phyloP scores from a whole-genome alignment of 106 monocot genomes.

The Chionographis japonica region DNA sequence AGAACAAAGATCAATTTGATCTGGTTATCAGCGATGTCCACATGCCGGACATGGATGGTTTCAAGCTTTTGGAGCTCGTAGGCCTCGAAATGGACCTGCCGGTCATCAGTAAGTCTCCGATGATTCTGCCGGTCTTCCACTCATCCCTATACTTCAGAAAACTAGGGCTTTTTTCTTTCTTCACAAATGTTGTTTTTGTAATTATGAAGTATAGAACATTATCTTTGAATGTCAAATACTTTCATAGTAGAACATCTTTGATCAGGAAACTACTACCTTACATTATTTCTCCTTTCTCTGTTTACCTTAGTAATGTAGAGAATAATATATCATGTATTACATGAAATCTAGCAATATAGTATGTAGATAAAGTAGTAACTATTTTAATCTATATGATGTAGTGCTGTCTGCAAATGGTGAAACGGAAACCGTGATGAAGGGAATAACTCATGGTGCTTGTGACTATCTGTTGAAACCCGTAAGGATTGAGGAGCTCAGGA shows the following conservation, averaged over 20 bases:
- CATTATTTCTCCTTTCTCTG: too few relatives aligned
- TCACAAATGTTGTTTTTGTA: too few relatives aligned
- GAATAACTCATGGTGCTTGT: slow-evolving; percentile 19
- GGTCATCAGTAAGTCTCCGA: slow-evolving; percentile 24
- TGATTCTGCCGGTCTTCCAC: background rate
- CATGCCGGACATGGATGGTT: slow-evolving; percentile 40
- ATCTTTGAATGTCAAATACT: too few relatives aligned
- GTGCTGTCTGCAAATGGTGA: slow-evolving; percentile 24
- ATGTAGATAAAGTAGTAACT: background rate
- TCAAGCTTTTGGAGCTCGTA: slow-evolving; percentile 25
- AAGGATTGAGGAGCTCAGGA: slow-evolving; percentile 9
- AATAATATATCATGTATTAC: background rate
- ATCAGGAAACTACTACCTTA: too few relatives aligned
- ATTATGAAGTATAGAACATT: too few relatives aligned
- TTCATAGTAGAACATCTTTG: too few relatives aligned
- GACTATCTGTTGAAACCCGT: slow-evolving; percentile 30
- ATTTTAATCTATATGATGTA: background rate
- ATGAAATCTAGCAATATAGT: background rate
- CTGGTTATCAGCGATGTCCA: slow-evolving; percentile 34
- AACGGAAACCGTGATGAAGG: slow-evolving; percentile 11
- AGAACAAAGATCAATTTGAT: slow-evolving; percentile 22
- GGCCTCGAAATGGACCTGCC: slow-evolving; percentile 33
- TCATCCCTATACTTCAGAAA: background rate
- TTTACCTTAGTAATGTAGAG: too few relatives aligned
- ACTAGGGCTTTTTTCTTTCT: background rate